Base-by-base conservation (phyloP, 345 rosid species). In the Pseudoturritis turrita region DNA sequence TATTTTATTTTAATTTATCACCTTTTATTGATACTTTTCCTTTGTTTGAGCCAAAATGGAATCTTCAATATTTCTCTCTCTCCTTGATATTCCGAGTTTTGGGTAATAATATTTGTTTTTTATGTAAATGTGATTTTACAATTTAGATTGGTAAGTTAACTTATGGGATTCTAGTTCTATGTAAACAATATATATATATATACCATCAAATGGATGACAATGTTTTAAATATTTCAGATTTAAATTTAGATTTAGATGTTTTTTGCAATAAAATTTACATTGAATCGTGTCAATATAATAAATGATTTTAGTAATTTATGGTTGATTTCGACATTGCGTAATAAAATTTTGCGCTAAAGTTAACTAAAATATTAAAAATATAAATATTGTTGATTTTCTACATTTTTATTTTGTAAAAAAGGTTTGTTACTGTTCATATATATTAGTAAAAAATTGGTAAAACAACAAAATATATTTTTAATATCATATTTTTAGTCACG, bases 11-110 rank as follows among this genome's bases (percentile, higher is more conserved):
- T 57, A 26, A 23, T 68, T 59, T 33, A 41, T 53, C 78, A 62
- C 73, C 72, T 85, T 82, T 81, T 59, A 36, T 62, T 63, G 62
- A 75, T 68, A 61, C 63, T 51, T 76, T 78, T 23, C 62, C 71
- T 75, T 65, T 55, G 63, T 74, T 61, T 49, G 29, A 36, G 75
- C 17, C 49, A 78, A 71, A 70, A 35, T 49, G 65, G 64, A 56
- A 46, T 64, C 62, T 70, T 70, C 54, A 50, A n/a, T 25, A 33
- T 43, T 58, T 49, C 49, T 75, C 15, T 80, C 28, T 80, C 35
- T 56, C 44, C 37, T 54, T 11, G 3, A 5, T 62, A 10, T 49
- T 67, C 26, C 13, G 13, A 14, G 5, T 65, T 49, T 47, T 74
- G 36, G 56, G 66, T 23, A 36, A 45, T 68, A n/a, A n/a, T n/a